Evolutionary conservation across 83 land plant species (phyloP).

Genomic region (Picea abies): DNA sequence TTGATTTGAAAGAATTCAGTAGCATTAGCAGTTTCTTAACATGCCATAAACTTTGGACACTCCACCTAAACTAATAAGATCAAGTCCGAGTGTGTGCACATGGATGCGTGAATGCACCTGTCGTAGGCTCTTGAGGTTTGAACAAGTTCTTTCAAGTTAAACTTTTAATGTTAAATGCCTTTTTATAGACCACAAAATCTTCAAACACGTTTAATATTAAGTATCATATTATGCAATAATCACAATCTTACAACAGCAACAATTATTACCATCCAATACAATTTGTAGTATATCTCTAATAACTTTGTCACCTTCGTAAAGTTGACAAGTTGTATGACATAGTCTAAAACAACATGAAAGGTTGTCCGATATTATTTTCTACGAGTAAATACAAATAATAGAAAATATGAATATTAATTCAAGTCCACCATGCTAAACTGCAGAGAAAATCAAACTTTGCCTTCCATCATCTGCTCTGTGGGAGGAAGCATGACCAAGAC

Average conservation of each 20-base stretch:
- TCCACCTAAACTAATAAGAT: no score
- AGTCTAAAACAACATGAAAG: not conserved
- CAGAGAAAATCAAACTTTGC: slow-evolving; percentile 18
- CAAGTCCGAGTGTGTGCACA: no score
- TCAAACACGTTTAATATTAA: not conserved
- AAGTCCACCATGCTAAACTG: not conserved
- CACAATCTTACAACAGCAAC: not conserved
- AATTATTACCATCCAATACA: not conserved
- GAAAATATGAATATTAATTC: not conserved
- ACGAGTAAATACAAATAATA: not conserved
- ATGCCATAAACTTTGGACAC: no score
- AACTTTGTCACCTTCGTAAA: not conserved
- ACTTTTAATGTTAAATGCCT: not conserved
- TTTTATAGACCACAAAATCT: not conserved
- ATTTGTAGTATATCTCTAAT: no score
- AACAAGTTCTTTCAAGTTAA: no score
- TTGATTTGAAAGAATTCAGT: no score
- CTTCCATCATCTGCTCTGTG: slow-evolving; percentile 73
- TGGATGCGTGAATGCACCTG: no score
- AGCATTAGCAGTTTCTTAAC: no score
- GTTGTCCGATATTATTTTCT: not conserved
- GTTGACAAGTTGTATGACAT: not conserved
- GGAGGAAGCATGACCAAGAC: slow-evolving; percentile 80
- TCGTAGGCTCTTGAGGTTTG: no score
- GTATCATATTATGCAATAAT: not conserved